Evolutionary conservation across 1,139 yeast genomes (phyloP), one percentile per base, ranked within the genome.

Genomic region (Yamadazyma atlantica): DNA sequence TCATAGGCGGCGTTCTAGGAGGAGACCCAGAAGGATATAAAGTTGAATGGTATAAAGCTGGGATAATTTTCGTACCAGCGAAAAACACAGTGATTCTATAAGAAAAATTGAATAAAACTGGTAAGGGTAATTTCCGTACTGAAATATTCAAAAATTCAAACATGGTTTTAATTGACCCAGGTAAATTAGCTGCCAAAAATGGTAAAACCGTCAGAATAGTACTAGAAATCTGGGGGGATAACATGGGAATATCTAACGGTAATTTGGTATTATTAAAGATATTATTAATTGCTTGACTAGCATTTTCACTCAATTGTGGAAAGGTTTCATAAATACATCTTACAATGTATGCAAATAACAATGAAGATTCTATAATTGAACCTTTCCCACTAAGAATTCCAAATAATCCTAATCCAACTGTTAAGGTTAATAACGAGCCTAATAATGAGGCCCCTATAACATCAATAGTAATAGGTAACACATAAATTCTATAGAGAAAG

Each of bases 51-150:
- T 70, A 69, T 43, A 88, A 64, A 15, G 87, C 82, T 1, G 98
- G 97, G 16, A 92, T 87, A 44, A 92, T 89, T 57, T 95, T 82
- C 12, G 97, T 86, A 4, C 97, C 97, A 2, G 96, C 89, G 55
- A 87, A 88, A 53, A 90, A 88, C 3, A 90, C 96, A 2, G 87
- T 75, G 18, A 92, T 79, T 51, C 98, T 75, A 56, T 86, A 90
- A 2, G 89, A 88, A 49, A 92, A 69, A 49, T 89, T 88, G 25
- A 89, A 72, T 29, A 88, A 66, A 17, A 92, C 82, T 2, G 96
- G 87, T 6, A 95, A 80, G 0, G 96, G 85, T 34, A 92, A 73
- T 26, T 90, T 85, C 39, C 80, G 80, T 21, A 80, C 67, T 1
- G 96, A 86, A 38, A 81, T 79, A 16, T 75, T 60, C 37, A 85